Percentiles rank a stretch among this genome's conserved stretches.
These are phyloP conservation scores for Ulota crispa DNA, from an alignment of 225 moss, liverwort and hornwort species.

Conservation along the genomic window DNA sequence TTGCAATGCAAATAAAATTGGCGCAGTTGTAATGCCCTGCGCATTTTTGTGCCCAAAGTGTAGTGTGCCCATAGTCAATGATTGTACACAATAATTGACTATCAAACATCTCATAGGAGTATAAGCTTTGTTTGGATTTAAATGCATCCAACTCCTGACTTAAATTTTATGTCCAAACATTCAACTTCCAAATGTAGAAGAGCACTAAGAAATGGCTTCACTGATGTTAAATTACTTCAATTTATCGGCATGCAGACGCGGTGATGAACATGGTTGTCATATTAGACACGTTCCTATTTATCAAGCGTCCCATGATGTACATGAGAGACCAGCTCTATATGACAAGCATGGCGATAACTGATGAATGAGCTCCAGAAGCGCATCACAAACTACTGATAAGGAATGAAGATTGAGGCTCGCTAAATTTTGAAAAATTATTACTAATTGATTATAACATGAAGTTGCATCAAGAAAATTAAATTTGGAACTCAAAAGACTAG, in stretches of 20 bases:
- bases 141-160: not conserved
- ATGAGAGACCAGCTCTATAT: too few species aligned
- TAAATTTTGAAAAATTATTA: not conserved
- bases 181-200: not conserved
- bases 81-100: not conserved
- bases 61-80: not conserved
- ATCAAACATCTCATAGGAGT: not conserved
- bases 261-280: too few species aligned
- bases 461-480: not conserved
- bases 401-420: not conserved
- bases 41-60: not conserved
- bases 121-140: not conserved
- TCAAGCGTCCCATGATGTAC: too few species aligned
- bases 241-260: not conserved
- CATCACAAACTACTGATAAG: not conserved
- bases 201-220: not conserved
- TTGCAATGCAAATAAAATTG: slow-evolving; percentile 77
- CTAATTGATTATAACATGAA: not conserved
- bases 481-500: not conserved
- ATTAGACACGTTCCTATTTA: too few species aligned
- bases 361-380: not conserved
- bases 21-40: slow-evolving; percentile 89
- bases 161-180: not conserved
- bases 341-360: not conserved
- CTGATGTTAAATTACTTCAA: not conserved